phyloP scores from a whole-genome alignment of 306 rosid species.

The Trifolium dubium region DNA sequence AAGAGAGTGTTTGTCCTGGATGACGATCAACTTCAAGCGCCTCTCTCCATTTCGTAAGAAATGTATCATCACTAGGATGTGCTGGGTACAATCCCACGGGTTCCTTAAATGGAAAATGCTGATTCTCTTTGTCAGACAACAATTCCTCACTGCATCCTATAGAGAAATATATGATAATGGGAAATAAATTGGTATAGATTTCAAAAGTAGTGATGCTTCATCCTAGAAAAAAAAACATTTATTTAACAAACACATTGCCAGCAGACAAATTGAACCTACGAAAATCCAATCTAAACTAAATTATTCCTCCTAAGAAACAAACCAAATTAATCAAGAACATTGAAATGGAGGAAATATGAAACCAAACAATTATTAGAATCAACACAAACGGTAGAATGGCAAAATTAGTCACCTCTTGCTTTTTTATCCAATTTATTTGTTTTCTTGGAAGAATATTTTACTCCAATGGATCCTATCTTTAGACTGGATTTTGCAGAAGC shows the following conservation, averaged over 20 bases:
- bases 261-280: slow-evolving; percentile 10
- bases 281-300: slow-evolving; percentile 9
- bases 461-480: slow-evolving; percentile 39
- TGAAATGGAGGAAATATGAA: background rate
- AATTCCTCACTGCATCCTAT: slow-evolving; percentile 45
- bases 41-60: slow-evolving; percentile 37
- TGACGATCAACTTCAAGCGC: slow-evolving; percentile 37
- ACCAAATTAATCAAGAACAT: slow-evolving; percentile 7
- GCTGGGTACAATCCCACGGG: slow-evolving; percentile 33
- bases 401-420: slow-evolving; percentile 50
- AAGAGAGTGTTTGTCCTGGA: slow-evolving; percentile 47
- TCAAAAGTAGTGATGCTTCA: background rate
- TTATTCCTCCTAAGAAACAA: slow-evolving; percentile 2
- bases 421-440: slow-evolving; percentile 37
- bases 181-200: slow-evolving; percentile 19
- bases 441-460: slow-evolving; percentile 49
- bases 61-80: slow-evolving; percentile 20
- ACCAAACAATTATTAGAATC: slow-evolving; percentile 2
- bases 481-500: slow-evolving; percentile 46
- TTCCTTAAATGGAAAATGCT: slow-evolving; percentile 37
- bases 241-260: slow-evolving; percentile 7
- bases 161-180: slow-evolving; percentile 11
- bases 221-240: slow-evolving; percentile 26
- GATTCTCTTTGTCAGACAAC: slow-evolving; percentile 45
- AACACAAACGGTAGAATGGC: slow-evolving; percentile 7